Evolutionary conservation across 176 grass and related monocot species (phyloP).

Genomic region (Phragmites australis): DNA sequence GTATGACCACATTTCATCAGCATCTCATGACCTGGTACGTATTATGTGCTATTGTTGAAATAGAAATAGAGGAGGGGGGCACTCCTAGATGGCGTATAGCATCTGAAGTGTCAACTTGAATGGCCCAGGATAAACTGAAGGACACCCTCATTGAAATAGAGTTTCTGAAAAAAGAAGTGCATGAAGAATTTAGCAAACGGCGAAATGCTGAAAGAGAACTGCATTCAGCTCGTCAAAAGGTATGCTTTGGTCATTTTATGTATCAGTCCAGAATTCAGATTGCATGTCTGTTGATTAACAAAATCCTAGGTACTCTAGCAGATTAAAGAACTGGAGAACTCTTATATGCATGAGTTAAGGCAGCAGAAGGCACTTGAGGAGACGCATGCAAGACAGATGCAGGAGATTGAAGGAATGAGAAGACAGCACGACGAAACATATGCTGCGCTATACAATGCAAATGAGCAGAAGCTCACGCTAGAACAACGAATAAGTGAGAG

Average conservation of each 20-base stretch:
- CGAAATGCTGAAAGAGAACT: constrained; percentile 52
- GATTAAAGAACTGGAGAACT: constrained; percentile 17
- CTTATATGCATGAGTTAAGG: background rate
- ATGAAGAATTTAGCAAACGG: constrained; percentile 51
- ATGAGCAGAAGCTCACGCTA: constrained; percentile 13
- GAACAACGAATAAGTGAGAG: constrained; percentile 20
- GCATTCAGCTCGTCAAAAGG: constrained; percentile 46
- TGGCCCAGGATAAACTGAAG: constrained; percentile 37
- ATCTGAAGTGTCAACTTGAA: background rate
- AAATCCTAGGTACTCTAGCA: background rate
- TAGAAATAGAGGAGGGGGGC: background rate
- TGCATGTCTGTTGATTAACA: background rate
- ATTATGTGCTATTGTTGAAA: background rate
- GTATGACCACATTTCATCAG: constrained; percentile 4
- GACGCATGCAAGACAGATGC: constrained; percentile 1
- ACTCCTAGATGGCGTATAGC: background rate
- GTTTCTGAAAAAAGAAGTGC: constrained; percentile 45
- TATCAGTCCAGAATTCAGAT: background rate
- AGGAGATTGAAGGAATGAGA: constrained; percentile 7
- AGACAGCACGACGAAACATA: constrained; percentile 12
- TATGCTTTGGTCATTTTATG: constrained; percentile 11
- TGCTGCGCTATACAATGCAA: constrained; percentile 5
- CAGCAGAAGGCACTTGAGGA: background rate
- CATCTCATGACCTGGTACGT: constrained; percentile 27
- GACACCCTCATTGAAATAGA: constrained; percentile 44